Conservation (phyloP, 768 basidiomycete genomes). For the Tremella fuciformis region DNA sequence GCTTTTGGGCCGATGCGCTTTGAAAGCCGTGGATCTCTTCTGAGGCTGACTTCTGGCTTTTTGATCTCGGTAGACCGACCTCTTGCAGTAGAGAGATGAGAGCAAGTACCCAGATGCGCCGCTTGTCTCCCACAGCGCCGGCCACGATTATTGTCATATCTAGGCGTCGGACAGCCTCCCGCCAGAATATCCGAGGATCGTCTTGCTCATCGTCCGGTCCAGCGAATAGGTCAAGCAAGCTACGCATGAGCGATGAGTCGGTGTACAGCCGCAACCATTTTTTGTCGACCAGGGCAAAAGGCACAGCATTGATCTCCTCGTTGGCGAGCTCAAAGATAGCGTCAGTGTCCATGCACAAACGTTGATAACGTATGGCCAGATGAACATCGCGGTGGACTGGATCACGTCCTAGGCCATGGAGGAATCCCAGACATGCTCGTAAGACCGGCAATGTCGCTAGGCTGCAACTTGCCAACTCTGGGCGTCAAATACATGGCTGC, state of each 20-base stretch:
- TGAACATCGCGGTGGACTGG: neutral
- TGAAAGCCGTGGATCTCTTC: no score
- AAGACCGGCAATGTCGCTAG: no score
- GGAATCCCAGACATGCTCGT: no score
- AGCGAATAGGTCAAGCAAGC: constrained; percentile 20
- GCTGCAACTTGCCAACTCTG: no score
- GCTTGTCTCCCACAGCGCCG: constrained; percentile 65
- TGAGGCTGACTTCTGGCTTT: no score
- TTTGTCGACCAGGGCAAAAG: constrained; percentile 46
- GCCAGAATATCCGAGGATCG: constrained; percentile 37
- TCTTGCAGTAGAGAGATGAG: constrained; percentile 65
- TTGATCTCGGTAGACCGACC: constrained; percentile 1
- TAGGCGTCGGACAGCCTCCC: constrained; percentile 59
- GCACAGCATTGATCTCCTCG: constrained; percentile 57
- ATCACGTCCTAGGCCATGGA: no score
- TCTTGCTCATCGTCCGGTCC: neutral
- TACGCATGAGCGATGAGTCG: constrained; percentile 64
- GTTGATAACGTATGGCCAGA: neutral
- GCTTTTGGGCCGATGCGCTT: no score
- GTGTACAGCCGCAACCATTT: constrained; percentile 72
- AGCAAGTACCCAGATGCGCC: constrained; percentile 63
- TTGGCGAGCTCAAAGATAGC: constrained; percentile 53
- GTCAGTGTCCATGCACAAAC: neutral
- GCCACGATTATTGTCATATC: constrained; percentile 82
- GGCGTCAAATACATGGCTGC: no score